phyloP scores from a whole-genome alignment of 1,284 basidiomycete genomes.

The Sanghuangporus baumii region DNA sequence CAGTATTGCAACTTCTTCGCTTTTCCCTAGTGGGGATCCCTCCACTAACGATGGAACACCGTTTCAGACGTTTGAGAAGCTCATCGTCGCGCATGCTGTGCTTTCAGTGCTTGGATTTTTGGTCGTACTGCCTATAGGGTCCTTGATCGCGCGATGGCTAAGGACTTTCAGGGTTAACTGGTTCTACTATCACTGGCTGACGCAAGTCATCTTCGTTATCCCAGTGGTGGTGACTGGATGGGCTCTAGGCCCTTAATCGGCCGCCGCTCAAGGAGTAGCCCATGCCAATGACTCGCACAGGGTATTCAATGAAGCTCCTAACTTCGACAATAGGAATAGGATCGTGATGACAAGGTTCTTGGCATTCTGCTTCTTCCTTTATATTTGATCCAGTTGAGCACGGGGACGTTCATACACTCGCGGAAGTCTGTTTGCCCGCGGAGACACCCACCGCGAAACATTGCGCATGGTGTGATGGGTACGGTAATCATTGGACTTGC shows the following conservation, averaged over 20 bases:
- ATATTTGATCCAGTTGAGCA: slow-evolving; percentile 46
- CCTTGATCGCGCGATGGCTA: slow-evolving; percentile 55
- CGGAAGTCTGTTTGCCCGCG: slow-evolving; percentile 30
- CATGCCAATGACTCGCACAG: slow-evolving; percentile 48
- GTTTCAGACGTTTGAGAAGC: slow-evolving; percentile 27
- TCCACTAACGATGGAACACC: not conserved
- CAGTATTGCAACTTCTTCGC: not conserved
- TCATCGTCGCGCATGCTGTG: slow-evolving; percentile 49
- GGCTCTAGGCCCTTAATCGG: slow-evolving; percentile 44
- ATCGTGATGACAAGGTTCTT: slow-evolving; percentile 35
- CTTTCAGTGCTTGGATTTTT: slow-evolving; percentile 53
- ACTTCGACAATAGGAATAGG: not conserved
- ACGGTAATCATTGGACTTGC: slow-evolving; percentile 39
- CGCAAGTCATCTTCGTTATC: slow-evolving; percentile 42
- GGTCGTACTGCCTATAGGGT: slow-evolving; percentile 52
- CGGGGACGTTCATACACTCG: slow-evolving; percentile 54
- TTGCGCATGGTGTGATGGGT: slow-evolving; percentile 44
- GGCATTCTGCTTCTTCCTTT: slow-evolving; percentile 51
- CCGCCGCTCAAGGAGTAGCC: slow-evolving; percentile 36
- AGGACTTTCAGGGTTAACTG: slow-evolving; percentile 51
- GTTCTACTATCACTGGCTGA: slow-evolving; percentile 50
- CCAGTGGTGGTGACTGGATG: slow-evolving; percentile 48
- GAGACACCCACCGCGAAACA: slow-evolving; percentile 43
- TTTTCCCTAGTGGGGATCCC: not conserved
- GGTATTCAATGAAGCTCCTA: slow-evolving; percentile 25